Evolutionary conservation across 2,329 filamentous ascomycete species (phyloP).

Genomic region (Coniochaeta sp.): DNA sequence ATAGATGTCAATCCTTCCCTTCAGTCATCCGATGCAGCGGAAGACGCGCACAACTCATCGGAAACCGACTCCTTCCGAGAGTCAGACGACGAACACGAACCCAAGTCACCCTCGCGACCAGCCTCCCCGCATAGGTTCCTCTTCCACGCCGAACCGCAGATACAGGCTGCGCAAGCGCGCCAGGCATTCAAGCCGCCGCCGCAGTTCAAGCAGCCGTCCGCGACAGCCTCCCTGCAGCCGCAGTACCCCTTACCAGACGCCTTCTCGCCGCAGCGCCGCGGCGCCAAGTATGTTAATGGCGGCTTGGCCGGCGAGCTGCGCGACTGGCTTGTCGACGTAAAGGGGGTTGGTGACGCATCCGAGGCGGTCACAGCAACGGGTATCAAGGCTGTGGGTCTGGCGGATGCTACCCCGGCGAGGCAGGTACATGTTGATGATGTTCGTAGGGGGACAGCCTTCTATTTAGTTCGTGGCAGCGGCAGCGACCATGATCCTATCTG

Average conservation of each 20-base stretch:
- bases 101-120: background rate
- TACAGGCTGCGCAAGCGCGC: background rate
- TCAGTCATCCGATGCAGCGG: background rate
- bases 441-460: background rate
- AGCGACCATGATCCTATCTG: background rate
- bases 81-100: background rate
- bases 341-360: conserved; percentile 13
- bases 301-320: conserved; percentile 34
- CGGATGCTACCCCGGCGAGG: background rate
- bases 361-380: background rate
- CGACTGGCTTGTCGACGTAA: conserved; percentile 36
- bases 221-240: background rate
- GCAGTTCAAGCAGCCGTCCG: conserved; percentile 23
- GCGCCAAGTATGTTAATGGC: conserved; percentile 26
- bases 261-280: conserved; percentile 30
- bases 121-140: background rate
- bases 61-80: background rate
- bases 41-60: background rate
- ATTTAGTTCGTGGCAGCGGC: background rate
- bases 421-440: background rate
- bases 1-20: background rate
- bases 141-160: background rate
- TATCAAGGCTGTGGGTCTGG: background rate
- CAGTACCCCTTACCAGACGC: conserved; percentile 25
- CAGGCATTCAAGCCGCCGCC: conserved; percentile 26